phyloP scores from a whole-genome alignment of 2,329 filamentous ascomycete genomes.

The Colletotrichum cordylinicola region DNA sequence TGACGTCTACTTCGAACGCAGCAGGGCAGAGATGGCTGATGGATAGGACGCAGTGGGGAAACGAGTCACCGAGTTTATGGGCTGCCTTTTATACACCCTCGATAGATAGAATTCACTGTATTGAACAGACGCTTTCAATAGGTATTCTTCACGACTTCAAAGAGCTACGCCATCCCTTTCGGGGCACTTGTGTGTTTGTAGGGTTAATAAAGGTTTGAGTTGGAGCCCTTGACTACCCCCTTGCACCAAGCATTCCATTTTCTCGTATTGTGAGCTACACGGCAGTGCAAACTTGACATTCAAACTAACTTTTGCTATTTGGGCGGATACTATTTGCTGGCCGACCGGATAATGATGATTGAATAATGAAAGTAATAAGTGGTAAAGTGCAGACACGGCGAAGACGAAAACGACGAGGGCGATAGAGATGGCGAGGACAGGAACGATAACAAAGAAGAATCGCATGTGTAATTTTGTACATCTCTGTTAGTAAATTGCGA shows the following conservation, averaged over 20 bases:
- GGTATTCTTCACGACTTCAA: neutral
- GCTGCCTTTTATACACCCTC: neutral
- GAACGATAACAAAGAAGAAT: too few relatives aligned
- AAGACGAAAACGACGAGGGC: too few relatives aligned
- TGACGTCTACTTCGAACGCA: too few relatives aligned
- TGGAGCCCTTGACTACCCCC: neutral
- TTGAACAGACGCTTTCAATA: neutral
- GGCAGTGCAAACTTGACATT: neutral
- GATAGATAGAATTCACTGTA: neutral
- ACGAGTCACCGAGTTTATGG: neutral
- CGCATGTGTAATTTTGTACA: too few relatives aligned
- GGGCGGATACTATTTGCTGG: neutral
- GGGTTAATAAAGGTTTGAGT: neutral
- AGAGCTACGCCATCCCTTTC: neutral
- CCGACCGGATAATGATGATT: neutral
- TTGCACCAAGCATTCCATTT: neutral
- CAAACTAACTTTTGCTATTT: neutral
- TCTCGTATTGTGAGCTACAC: accelerated
- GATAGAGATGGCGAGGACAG: too few relatives aligned
- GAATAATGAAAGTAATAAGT: too few relatives aligned
- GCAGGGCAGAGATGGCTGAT: neutral
- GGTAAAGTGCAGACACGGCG: too few relatives aligned
- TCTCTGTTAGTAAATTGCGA: too few relatives aligned
- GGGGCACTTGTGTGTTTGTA: neutral
- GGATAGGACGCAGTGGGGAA: neutral